Evolutionary conservation across 179 eudicot genomes (phyloP).

Genomic region (Spergularia azorica): DNA sequence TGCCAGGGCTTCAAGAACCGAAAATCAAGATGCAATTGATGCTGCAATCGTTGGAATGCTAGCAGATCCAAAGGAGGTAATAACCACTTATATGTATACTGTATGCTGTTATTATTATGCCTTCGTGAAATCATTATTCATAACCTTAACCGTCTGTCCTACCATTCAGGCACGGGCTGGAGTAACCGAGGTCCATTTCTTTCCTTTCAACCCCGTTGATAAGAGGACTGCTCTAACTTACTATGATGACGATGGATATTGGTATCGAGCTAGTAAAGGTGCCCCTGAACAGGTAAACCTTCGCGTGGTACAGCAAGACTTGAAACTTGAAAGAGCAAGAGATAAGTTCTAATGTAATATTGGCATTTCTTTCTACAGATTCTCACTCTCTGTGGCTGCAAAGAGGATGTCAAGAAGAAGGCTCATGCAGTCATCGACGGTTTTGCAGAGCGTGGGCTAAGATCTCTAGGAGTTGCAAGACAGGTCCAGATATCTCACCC

Average conservation of each 20-base stretch:
- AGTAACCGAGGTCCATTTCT: conserved; percentile 61
- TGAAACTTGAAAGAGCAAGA: neutral
- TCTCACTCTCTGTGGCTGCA: conserved; percentile 51
- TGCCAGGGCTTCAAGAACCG: conserved; percentile 89
- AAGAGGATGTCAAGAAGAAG: conserved; percentile 54
- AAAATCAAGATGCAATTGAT: conserved; percentile 97
- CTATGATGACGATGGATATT: conserved; percentile 56
- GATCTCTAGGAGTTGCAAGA: conserved; percentile 72
- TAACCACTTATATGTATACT: neutral
- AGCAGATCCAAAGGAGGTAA: conserved; percentile 95
- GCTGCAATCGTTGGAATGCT: conserved; percentile 83
- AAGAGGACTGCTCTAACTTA: conserved; percentile 81
- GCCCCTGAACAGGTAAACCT: conserved; percentile 73
- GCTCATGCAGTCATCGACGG: conserved; percentile 57
- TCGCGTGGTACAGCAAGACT: neutral
- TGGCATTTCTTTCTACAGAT: conserved; percentile 36
- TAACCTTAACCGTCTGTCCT: neutral
- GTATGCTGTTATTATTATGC: neutral
- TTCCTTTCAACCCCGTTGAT: conserved; percentile 76
- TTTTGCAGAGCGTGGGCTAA: conserved; percentile 71
- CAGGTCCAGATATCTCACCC: conserved; percentile 46
- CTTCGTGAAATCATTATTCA: neutral
- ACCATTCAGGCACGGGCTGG: conserved; percentile 73
- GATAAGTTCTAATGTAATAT: conserved; percentile 10
- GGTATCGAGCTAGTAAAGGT: conserved; percentile 78